Evolutionary conservation across 495 filamentous ascomycete genomes (phyloP), one percentile per base, ranked within the genome.

Genomic region (Podospora appendiculata): DNA sequence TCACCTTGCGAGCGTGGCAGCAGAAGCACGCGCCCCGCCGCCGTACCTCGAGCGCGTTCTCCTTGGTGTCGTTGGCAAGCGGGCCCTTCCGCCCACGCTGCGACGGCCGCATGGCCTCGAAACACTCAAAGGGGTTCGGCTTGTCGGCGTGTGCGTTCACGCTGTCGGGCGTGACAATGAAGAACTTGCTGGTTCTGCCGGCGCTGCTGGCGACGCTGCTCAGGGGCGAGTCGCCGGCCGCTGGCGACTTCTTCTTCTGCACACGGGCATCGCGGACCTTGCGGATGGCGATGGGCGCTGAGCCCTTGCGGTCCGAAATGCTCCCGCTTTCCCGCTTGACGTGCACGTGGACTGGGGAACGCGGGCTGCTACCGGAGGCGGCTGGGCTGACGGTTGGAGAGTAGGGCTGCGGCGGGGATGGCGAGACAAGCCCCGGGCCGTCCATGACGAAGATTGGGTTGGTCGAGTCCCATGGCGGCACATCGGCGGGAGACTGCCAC

Each of bases 21-120:
- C 72, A 71, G 57, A 77, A 77, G 53, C 73, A 77, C 43, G 73
- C 73, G 19, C 73, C 73, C 18, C 65, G 60, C 38, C 73, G 70
- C 10, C 73, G 64, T 9, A 77, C 70, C 16, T 71, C 63, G 11
- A 75, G 64, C n/a, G 73, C 72, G 47, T 60, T 66, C 60, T 74
- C 64, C 56, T 73, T 73, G n/a, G 67, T 72, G 32, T 72, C 70
- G 48, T 64, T 62, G 16, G 72, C 68, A 25, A 77, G 58, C 8
- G 73, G 73, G 5, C 73, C 73, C 46, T 75, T 77, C 46, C 73
- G 66, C 1, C 73, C 73, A 14, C 70, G 64, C 58, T 75, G 69
- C 8, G 71, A 68, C 32, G 68, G 67, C 17, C 72, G 60, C 50
- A 69, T 61, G 6, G 62, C 67, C 56, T 76, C 73, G 61, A 74